phyloP scores from a whole-genome alignment of 1,284 basidiomycete species.

The Puccinia coronata region DNA sequence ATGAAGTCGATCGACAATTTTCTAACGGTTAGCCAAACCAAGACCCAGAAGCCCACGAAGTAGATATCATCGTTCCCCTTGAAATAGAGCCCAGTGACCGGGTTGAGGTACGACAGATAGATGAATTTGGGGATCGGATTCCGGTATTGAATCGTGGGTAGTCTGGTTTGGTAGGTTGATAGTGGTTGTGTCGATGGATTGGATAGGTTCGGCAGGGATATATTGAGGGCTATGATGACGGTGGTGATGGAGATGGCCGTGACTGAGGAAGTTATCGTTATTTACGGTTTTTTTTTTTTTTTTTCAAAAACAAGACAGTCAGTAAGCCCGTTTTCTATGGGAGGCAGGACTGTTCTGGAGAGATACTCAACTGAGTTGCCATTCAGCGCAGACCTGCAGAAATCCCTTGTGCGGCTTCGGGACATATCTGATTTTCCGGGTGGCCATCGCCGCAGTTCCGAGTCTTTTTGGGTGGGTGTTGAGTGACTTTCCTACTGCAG shows the following conservation, averaged over 20 bases:
- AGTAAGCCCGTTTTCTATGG: too few relatives aligned
- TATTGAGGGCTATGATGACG: conserved; percentile 39
- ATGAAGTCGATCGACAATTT: conserved; percentile 34
- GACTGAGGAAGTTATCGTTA: too few relatives aligned
- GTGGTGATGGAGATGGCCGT: conserved; percentile 40
- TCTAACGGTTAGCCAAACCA: conserved; percentile 35
- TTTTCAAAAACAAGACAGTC: background rate
- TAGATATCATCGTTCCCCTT: conserved; percentile 50
- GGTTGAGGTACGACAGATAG: conserved; percentile 44
- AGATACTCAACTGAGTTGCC: conserved; percentile 23
- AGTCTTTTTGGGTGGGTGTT: too few relatives aligned
- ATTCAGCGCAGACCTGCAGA: conserved; percentile 14
- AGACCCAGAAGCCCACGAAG: conserved; percentile 41
- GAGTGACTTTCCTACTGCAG: too few relatives aligned
- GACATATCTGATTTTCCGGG: conserved; percentile 1
- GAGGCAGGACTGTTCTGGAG: background rate
- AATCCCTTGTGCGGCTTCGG: background rate
- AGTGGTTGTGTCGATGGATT: conserved; percentile 23
- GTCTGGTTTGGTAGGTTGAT: conserved; percentile 45
- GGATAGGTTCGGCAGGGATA: conserved; percentile 38
- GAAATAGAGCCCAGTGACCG: conserved; percentile 30
- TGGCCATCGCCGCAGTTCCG: background rate
- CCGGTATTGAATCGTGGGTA: conserved; percentile 40
- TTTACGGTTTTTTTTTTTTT: too few relatives aligned
- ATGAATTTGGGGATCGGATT: conserved; percentile 44